These are phyloP conservation scores for Botrytis squamosa DNA, from an alignment of 2,329 filamentous ascomycete species.

Conservation along the genomic window DNA sequence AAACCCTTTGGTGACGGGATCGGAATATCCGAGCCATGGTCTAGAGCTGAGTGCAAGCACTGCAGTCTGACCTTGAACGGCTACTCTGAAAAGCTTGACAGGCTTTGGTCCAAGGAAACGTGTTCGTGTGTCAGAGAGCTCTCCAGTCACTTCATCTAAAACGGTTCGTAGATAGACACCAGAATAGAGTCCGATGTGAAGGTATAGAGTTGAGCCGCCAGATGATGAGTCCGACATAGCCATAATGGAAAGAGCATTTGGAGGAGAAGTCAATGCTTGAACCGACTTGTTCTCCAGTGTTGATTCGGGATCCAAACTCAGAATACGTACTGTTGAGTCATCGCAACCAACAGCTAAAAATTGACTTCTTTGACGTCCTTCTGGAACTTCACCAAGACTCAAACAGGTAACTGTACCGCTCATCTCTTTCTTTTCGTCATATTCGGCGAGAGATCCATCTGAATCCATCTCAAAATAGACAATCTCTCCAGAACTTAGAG, in stretches of 20 bases:
- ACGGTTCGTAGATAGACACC: slow-evolving; percentile 95
- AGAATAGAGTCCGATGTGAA: slow-evolving; percentile 94
- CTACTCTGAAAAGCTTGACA: slow-evolving; percentile 88
- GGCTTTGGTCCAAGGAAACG: slow-evolving; percentile 91
- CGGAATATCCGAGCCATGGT: slow-evolving; percentile 94
- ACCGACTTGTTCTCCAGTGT: slow-evolving; percentile 93
- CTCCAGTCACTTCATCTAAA: slow-evolving; percentile 91
- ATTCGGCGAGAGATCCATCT: slow-evolving; percentile 87
- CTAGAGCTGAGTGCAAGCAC: slow-evolving; percentile 88
- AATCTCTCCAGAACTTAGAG: slow-evolving; percentile 92
- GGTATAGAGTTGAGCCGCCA: slow-evolving; percentile 82
- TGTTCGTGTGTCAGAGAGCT: slow-evolving; percentile 90
- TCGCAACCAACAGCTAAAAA: slow-evolving; percentile 96
- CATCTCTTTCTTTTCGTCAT: slow-evolving; percentile 94
- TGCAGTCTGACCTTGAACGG: slow-evolving; percentile 78
- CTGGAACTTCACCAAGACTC: slow-evolving; percentile 89
- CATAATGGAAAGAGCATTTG: slow-evolving; percentile 87
- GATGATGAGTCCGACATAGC: slow-evolving; percentile 92
- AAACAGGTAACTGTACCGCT: slow-evolving; percentile 91
- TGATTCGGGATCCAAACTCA: slow-evolving; percentile 85
- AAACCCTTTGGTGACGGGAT: slow-evolving; percentile 81
- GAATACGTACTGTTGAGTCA: slow-evolving; percentile 90
- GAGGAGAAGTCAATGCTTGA: slow-evolving; percentile 86
- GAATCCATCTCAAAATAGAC: slow-evolving; percentile 97
- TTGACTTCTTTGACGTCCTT: slow-evolving; percentile 83